phyloP scores from a whole-genome alignment of 2,329 filamentous ascomycete species.

The Zopfia rhizophila region DNA sequence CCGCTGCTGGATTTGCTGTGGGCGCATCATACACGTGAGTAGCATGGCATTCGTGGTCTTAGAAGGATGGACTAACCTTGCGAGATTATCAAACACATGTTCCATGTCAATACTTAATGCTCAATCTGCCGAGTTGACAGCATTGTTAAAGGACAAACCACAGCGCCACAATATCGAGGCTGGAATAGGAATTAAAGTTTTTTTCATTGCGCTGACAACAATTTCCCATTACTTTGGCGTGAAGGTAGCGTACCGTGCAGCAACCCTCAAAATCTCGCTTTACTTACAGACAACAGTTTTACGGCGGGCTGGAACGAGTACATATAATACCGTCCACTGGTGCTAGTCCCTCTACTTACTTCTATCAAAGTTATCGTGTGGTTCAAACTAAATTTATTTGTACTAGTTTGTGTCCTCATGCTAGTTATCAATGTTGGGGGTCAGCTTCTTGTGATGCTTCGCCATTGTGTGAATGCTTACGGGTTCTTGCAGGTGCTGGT shows the following conservation, averaged over 20 bases:
- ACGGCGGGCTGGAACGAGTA: conserved; percentile 42
- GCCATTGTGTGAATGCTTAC: too few species aligned
- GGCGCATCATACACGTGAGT: conserved; percentile 30
- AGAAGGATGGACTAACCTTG: too few species aligned
- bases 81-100: conserved; percentile 31
- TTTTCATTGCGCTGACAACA: conserved; percentile 33
- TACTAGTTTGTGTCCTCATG: conserved; percentile 37
- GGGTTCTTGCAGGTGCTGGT: conserved; percentile 18
- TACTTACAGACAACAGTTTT: conserved; percentile 31
- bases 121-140: conserved; percentile 32
- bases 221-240: conserved; percentile 37
- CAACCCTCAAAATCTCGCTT: conserved; percentile 1
- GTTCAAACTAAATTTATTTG: conserved; percentile 40
- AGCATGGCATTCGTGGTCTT: too few species aligned
- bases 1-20: conserved; percentile 34
- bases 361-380: conserved; percentile 37
- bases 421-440: conserved; percentile 41
- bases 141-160: conserved; percentile 21
- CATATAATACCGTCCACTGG: neutral
- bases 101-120: conserved; percentile 38
- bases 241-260: too few species aligned
- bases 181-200: conserved; percentile 34
- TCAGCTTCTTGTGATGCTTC: too few species aligned
- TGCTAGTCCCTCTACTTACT: neutral
- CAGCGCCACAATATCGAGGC: conserved; percentile 18